Evolutionary conservation across 2,329 filamentous ascomycete species (phyloP), one percentile per base, ranked within the genome.

Genomic region (Westerdykella sp.): DNA sequence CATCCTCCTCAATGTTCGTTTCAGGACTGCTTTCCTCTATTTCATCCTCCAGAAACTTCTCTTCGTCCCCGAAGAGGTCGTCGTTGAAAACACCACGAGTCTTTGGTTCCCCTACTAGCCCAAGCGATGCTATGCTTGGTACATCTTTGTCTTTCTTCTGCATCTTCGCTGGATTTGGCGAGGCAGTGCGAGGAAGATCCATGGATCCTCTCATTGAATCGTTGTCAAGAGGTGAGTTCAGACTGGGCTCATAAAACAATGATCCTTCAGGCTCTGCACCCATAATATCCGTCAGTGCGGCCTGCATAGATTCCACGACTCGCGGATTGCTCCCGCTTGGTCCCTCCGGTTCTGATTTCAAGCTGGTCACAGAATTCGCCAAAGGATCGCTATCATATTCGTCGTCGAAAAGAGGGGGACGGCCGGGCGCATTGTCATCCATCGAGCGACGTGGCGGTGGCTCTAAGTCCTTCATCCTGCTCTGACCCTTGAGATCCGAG

Each of bases 1-100:
- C 84, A 50, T 96, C 89, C 15, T 81, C 80, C 11, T 84, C 80
- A 4, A 81, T 76, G 37, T 81, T 79, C 3, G 74, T 73, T 11
- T 75, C 73, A 2, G 73, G 72, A 15, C 81, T 79, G 1, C 76
- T 76, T 45, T 91, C 87, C 40, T 89, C 87, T 41, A 84, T 82
- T 56, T 95, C 89, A 54, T 96, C 91, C 41, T 90, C 85, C 5
- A 90, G 73, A 53, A 88, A 88, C 56, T 83, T 89, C 58, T 95
- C 81, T 59, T 95, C 87, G 50, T 97, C 91, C 1, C 83, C 85
- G 62, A 96, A 97, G 5, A 98, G 78, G 60, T 97, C 88, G 60
- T 97, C 87, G 53, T 87, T 81, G 64, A 98, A 98, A 2, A 98
- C 93, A 1, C 91, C 90, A 46, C 90, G 89, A 16, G 88, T 83